phyloP scores from a whole-genome alignment of 2,329 filamentous ascomycete genomes.

The Hysterium pulicare region DNA sequence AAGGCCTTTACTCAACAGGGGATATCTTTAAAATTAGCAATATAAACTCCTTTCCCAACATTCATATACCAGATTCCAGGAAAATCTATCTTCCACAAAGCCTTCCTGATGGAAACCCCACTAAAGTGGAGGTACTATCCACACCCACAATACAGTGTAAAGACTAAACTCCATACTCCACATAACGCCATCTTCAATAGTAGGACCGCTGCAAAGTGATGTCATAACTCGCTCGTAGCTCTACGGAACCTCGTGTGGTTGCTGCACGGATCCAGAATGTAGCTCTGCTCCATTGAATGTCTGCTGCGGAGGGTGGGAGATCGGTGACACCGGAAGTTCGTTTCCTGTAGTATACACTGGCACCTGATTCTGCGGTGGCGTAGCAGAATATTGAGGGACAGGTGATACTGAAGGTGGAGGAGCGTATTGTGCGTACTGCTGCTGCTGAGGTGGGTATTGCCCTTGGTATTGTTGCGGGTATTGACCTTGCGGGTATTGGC shows the following conservation, averaged over 20 bases:
- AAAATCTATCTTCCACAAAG: too few relatives aligned
- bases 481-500: constrained; percentile 1
- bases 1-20: too few relatives aligned
- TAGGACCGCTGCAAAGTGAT: too few relatives aligned
- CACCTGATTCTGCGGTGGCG: not conserved
- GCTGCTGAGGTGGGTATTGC: constrained; percentile 1
- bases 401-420: not conserved
- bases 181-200: too few relatives aligned
- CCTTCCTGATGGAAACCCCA: too few relatives aligned
- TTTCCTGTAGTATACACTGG: not conserved
- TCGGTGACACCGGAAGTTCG: not conserved
- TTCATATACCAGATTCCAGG: too few relatives aligned
- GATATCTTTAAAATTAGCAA: too few relatives aligned
- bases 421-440: constrained; percentile 1
- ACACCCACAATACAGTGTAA: too few relatives aligned
- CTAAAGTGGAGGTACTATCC: too few relatives aligned
- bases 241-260: not conserved
- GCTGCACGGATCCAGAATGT: not conserved
- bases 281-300: not conserved
- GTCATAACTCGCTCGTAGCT: too few relatives aligned
- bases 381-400: not conserved
- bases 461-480: constrained; percentile 1
- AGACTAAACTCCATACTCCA: too few relatives aligned
- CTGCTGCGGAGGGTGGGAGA: not conserved
- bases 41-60: too few relatives aligned